Conservation (phyloP, 164 flowering plant genomes). For the Saururus chinensis region DNA sequence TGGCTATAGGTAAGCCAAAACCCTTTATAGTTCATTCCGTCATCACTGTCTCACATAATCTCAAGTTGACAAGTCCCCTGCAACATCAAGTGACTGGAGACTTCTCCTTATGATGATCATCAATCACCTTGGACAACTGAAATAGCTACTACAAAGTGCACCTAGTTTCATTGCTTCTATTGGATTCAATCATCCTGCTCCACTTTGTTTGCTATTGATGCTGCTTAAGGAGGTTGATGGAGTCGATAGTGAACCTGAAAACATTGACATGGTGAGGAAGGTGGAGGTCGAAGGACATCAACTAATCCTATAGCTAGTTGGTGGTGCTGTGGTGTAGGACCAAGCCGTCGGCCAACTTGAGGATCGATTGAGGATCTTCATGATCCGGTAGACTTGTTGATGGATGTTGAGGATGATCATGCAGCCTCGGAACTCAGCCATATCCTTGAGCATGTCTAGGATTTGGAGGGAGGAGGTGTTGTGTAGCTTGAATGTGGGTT, state of each 20-base stretch:
- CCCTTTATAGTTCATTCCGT: too few species aligned
- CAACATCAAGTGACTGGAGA: background rate
- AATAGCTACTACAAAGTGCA: slow-evolving; percentile 74
- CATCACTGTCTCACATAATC: slow-evolving; percentile 47
- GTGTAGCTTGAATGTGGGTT: slow-evolving; percentile 91
- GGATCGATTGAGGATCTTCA: slow-evolving; percentile 65
- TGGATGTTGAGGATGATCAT: slow-evolving; percentile 81
- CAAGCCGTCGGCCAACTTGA: slow-evolving; percentile 62
- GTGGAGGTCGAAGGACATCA: slow-evolving; percentile 40
- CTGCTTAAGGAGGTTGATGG: slow-evolving; percentile 43
- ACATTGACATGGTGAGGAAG: slow-evolving; percentile 63
- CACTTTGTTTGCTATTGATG: slow-evolving; percentile 10
- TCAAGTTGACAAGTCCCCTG: slow-evolving; percentile 46
- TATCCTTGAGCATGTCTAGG: slow-evolving; percentile 74
- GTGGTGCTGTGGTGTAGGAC: slow-evolving; percentile 73
- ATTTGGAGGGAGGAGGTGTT: slow-evolving; percentile 83
- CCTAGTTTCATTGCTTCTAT: slow-evolving; percentile 20
- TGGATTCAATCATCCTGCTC: slow-evolving; percentile 7
- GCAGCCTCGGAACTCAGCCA: slow-evolving; percentile 72
- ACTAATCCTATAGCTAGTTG: slow-evolving; percentile 39
- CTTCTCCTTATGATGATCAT: slow-evolving; percentile 21
- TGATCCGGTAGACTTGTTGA: slow-evolving; percentile 85
- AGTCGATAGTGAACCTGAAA: slow-evolving; percentile 80
- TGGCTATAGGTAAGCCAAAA: too few species aligned
- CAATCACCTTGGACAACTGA: slow-evolving; percentile 56